Evolutionary conservation across 2,329 filamentous ascomycete species (phyloP), one percentile per base, ranked within the genome.

Genomic region (Aspergillus pseudoglaucus): DNA sequence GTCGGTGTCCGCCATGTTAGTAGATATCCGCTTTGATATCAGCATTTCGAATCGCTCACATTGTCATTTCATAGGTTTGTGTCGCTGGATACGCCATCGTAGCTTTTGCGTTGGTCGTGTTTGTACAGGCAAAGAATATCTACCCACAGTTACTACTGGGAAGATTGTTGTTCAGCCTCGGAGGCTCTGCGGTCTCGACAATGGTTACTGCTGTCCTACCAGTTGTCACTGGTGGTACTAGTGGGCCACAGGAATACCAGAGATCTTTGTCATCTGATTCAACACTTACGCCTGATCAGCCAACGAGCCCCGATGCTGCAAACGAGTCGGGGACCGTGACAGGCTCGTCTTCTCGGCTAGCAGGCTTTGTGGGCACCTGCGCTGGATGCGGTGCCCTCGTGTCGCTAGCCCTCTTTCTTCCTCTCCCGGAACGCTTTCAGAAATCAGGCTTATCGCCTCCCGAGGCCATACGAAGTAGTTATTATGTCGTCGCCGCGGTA

Each of bases 131-230:
- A 23, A 78, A 75, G 57, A 89, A 90, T 69, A 82, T 96, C 7
- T 96, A 95, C 69, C 91, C 93, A 8, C 85, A 95, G 65, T 75
- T 98, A 56, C 73, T 97, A 47, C 73, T 96, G 38, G 90, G 87
- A 47, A 80, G 93, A 55, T 75, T 97, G 44, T 74, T 94, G 47
- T 98, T 98, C 69, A 93, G 90, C 56, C 59, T 96, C 15, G 93
- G 93, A 20, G 93, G 88, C 17, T 90, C 90, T n/a, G 93, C 91
- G 18, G 83, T 87, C 77, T 90, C 90, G 12, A 97, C 93, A 1
- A 98, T 98, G 93, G 93, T 98, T 17, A 97, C 93, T 7, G 93
- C 93, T 3, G 89, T 95, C 41, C 76, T 98, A 20, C 93, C 93
- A 1, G 84, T 77, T 23, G 82, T 86, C 69, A 80, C 80, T 25